Conservation (phyloP, 1,284 basidiomycete species). For the Fomitopsis betulina region DNA sequence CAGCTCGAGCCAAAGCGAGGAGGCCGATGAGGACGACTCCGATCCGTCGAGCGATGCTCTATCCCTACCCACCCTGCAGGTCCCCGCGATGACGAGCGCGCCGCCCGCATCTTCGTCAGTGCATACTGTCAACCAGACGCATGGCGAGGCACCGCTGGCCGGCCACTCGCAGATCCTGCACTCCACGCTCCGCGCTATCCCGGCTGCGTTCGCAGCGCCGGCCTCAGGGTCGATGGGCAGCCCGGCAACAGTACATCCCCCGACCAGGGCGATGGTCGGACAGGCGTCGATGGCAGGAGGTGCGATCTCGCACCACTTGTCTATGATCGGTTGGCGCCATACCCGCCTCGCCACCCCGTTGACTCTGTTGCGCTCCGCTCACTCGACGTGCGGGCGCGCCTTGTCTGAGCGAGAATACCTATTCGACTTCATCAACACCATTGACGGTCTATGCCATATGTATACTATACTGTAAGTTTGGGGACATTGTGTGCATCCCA, state of each 20-base stretch:
- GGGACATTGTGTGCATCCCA: not conserved
- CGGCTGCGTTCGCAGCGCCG: not conserved
- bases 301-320: constrained; percentile 17
- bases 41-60: not conserved
- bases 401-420: not conserved
- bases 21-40: constrained; percentile 4
- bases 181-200: not conserved
- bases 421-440: not conserved
- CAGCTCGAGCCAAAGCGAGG: constrained; percentile 6
- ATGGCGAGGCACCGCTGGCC: not conserved
- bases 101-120: not conserved
- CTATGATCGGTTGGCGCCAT: constrained; percentile 23
- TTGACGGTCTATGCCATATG: not conserved
- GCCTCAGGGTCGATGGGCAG: not conserved
- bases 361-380: constrained; percentile 29
- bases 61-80: not conserved
- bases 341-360: constrained; percentile 29
- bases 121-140: constrained; percentile 1
- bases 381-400: constrained; percentile 14
- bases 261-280: not conserved
- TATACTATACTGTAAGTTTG: not conserved
- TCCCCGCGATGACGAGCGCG: not conserved
- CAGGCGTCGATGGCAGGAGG: constrained; percentile 8
- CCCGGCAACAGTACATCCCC: not conserved
- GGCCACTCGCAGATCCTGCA: too few relatives aligned